Evolutionary conservation across 2,329 filamentous ascomycete genomes (phyloP), one percentile per base, ranked within the genome.

Genomic region (Penicillium sp.): DNA sequence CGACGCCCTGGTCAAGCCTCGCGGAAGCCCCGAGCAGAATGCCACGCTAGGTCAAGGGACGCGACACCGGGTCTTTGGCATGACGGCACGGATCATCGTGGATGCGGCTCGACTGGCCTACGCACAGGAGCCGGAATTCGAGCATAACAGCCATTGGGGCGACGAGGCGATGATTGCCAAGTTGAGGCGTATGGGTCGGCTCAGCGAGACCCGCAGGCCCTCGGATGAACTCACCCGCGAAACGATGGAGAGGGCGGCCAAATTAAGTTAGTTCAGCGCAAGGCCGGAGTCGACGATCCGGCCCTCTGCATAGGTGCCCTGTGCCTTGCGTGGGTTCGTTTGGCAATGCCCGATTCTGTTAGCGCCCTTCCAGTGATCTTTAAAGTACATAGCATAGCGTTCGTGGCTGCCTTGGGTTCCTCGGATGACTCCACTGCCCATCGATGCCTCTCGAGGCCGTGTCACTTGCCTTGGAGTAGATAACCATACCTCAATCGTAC

Each of bases 31-130:
- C 55, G 74, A 79, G 53, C 69, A 72, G 10, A 9, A 27, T 27
- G 66, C 72, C 4, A 20, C 16, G 59, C n/a, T n/a, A n/a, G 79
- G 40, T 74, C 74, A 38, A 78, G 88, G 33, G 96, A 94, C 73
- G 35, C 35, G 35, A 38, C 85, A 22, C 20, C 20, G 88, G 61
- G 91, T 97, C 4, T 96, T 92, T 82, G 92, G 92, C 14, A 92
- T 97, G 90, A 97, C 92, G 47, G 92, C 90, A 2, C 79, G 90
- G 46, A 92, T 97, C 48, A 70, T 96, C 48, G 89, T 96, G 5
- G 92, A 97, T 73, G 87, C 88, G 4, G 92, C 92, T 30, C 79
- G 89, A 56, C 80, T 95, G 16, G 92, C 92, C 18, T 97, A 94
- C 69, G 87, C 75, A 2, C 81, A 88, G 73, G 84, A 89, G 67